Evolutionary conservation across 2,329 filamentous ascomycete species (phyloP).

Genomic region (Paraphoma chrysanthemicola): DNA sequence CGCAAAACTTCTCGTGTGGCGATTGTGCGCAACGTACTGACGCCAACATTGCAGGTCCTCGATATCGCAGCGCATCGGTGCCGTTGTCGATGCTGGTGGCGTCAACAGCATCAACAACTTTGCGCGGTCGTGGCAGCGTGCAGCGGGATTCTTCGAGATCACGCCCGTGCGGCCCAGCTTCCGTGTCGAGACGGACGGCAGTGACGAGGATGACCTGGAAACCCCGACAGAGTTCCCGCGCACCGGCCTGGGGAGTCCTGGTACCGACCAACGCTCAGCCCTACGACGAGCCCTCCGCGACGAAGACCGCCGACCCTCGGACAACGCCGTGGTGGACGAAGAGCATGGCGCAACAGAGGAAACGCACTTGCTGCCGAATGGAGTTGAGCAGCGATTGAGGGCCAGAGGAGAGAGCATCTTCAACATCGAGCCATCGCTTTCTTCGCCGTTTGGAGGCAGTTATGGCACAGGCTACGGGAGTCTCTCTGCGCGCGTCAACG

Average conservation of each 20-base stretch:
- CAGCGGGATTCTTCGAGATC: constrained; percentile 86
- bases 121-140: constrained; percentile 88
- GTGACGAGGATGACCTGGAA: constrained; percentile 28
- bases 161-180: constrained; percentile 81
- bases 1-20: not conserved
- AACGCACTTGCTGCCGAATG: constrained; percentile 34
- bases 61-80: constrained; percentile 58
- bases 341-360: constrained; percentile 43
- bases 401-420: constrained; percentile 54
- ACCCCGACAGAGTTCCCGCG: constrained; percentile 38
- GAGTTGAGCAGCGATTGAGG: constrained; percentile 36
- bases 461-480: constrained; percentile 71
- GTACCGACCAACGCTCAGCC: constrained; percentile 50
- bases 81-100: constrained; percentile 76
- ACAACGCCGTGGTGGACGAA: constrained; percentile 46
- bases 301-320: constrained; percentile 46
- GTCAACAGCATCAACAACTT: constrained; percentile 96
- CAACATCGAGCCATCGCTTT: constrained; percentile 61
- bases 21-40: not conserved
- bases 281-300: constrained; percentile 50
- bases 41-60: constrained; percentile 49
- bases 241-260: constrained; percentile 34
- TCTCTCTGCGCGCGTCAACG: constrained; percentile 63
- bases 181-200: constrained; percentile 55
- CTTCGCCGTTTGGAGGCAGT: constrained; percentile 74